Conservation (phyloP, 192 early-diverging fungal species). For the Umbelopsis isabellina region DNA sequence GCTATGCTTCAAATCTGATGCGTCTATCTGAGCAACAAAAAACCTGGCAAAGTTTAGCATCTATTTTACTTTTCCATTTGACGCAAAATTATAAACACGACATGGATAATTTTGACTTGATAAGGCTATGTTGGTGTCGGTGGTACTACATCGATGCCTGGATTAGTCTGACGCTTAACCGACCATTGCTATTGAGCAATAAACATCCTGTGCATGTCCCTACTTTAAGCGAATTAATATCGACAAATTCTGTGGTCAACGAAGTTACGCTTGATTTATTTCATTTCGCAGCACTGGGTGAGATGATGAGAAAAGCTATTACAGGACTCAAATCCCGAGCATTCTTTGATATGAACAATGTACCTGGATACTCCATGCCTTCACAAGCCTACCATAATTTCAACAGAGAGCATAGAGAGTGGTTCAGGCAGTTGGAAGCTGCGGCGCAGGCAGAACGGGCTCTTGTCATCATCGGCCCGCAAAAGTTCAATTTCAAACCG, state of each 20-base stretch:
- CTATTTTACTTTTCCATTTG: constrained; percentile 26
- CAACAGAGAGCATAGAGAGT: not conserved
- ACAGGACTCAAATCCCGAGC: not conserved
- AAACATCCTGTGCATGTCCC: not conserved
- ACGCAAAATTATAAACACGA: not conserved
- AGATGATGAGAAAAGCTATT: not conserved
- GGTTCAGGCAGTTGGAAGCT: not conserved
- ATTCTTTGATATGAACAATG: not conserved
- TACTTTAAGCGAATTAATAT: not conserved
- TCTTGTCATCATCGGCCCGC: not conserved
- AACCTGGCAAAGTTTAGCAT: constrained; percentile 35
- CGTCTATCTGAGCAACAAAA: constrained; percentile 40
- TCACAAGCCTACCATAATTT: not conserved
- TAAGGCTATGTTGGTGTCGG: constrained; percentile 28
- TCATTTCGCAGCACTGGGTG: not conserved
- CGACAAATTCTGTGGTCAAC: not conserved
- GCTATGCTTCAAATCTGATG: constrained; percentile 38
- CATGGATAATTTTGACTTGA: not conserved
- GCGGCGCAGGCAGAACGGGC: not conserved
- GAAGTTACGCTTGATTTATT: not conserved
- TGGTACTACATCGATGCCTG: constrained; percentile 44
- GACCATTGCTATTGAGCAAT: not conserved
- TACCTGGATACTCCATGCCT: not conserved
- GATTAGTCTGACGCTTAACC: constrained; percentile 31
- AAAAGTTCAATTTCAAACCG: not conserved